A percentile compares a stretch with the other conserved stretches of the same genome.
Conservation (phyloP, 1,284 basidiomycete species). For the Moniliophthora roreri region DNA sequence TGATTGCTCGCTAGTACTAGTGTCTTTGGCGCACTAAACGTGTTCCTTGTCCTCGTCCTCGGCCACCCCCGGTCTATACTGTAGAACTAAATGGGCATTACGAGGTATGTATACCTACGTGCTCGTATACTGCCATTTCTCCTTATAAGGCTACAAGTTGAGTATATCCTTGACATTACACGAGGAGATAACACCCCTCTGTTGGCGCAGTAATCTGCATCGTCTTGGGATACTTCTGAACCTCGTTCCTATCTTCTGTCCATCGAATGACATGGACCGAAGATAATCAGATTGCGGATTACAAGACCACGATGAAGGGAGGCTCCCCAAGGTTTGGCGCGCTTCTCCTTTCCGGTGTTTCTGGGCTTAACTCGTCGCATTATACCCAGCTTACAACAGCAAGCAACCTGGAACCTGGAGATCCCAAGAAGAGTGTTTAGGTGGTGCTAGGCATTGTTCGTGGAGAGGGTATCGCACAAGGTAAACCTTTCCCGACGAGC, state of each 20-base stretch:
- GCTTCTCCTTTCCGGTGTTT: not conserved
- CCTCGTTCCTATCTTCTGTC: conserved; percentile 31
- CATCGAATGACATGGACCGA: conserved; percentile 30
- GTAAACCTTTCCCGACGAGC: conserved; percentile 10
- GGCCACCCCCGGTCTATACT: conserved; percentile 4
- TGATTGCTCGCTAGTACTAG: conserved; percentile 25
- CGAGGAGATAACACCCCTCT: conserved; percentile 39
- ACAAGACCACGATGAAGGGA: conserved; percentile 29
- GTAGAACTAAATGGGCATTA: conserved; percentile 5
- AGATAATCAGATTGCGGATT: conserved; percentile 40
- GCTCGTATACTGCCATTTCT: not conserved
- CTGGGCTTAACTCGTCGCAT: not conserved
- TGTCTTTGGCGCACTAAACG: conserved; percentile 37
- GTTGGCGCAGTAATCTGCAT: conserved; percentile 39
- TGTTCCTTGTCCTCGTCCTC: conserved; percentile 12
- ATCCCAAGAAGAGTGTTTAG: conserved; percentile 19
- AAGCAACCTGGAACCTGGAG: conserved; percentile 23
- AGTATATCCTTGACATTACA: conserved; percentile 36
- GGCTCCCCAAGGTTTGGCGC: conserved; percentile 24
- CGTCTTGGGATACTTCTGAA: conserved; percentile 46
- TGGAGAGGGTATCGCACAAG: conserved; percentile 18
- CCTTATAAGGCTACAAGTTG: not conserved
- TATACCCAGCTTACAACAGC: conserved; percentile 10
- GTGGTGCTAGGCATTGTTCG: conserved; percentile 21
- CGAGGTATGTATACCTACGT: not conserved